Conservation (phyloP, 805 yeast species). For the Candida ortonii region DNA sequence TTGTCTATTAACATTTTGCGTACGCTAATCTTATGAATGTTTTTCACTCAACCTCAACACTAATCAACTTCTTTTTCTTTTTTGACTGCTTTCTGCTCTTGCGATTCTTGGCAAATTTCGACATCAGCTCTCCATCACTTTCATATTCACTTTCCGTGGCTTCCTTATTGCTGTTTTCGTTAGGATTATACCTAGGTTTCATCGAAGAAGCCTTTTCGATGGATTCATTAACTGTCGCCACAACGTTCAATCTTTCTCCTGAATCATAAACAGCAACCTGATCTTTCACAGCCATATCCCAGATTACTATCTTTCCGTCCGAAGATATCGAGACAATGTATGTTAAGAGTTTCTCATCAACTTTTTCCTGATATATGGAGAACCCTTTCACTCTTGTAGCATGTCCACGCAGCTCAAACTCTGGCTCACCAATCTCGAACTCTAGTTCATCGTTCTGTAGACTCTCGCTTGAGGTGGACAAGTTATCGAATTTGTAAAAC, state of each 20-base stretch:
- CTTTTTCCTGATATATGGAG: slow-evolving; percentile 40
- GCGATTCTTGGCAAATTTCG: slow-evolving; percentile 53
- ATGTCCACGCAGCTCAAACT: slow-evolving; percentile 71
- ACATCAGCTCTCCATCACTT: slow-evolving; percentile 67
- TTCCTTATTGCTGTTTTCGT: slow-evolving; percentile 31
- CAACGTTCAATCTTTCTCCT: slow-evolving; percentile 89
- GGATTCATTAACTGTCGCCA: slow-evolving; percentile 68
- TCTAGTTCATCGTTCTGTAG: slow-evolving; percentile 19
- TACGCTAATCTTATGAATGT: neutral
- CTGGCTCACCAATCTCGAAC: slow-evolving; percentile 40
- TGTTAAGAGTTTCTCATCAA: slow-evolving; percentile 32
- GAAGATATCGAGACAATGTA: slow-evolving; percentile 82
- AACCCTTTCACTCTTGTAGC: slow-evolving; percentile 83
- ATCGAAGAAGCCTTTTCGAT: slow-evolving; percentile 71
- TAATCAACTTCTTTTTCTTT: slow-evolving; percentile 42
- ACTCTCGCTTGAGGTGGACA: slow-evolving; percentile 20
- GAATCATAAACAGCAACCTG: slow-evolving; percentile 88
- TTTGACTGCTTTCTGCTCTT: slow-evolving; percentile 39
- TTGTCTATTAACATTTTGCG: slow-evolving; percentile 1
- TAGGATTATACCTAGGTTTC: slow-evolving; percentile 46
- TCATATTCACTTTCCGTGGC: slow-evolving; percentile 70
- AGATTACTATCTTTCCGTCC: slow-evolving; percentile 89
- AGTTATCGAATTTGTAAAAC: slow-evolving; percentile 45
- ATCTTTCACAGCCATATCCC: slow-evolving; percentile 69
- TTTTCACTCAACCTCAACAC: slow-evolving; percentile 49